Conservation (phyloP, 192 early-diverging fungal species). For the Backusella tarrabulga region DNA sequence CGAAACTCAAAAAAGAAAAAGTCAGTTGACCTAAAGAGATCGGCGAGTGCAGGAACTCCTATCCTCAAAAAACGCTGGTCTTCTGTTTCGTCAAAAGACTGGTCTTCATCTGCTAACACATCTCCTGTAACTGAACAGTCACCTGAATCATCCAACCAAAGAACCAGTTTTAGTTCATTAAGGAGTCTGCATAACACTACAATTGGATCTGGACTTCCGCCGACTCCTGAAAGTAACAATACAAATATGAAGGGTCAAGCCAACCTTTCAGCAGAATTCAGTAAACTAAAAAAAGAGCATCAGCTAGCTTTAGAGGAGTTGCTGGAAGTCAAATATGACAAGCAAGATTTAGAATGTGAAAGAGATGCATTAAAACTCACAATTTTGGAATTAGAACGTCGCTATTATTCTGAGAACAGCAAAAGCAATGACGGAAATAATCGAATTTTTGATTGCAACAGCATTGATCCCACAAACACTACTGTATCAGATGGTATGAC, state of each 20-base stretch:
- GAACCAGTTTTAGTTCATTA: constrained; percentile 3
- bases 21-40: constrained; percentile 6
- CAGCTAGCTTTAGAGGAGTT: constrained; percentile 17
- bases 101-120: not conserved
- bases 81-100: constrained; percentile 11
- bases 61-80: constrained; percentile 15
- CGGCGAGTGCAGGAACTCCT: not conserved
- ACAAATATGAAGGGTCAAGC: not conserved
- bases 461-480: not conserved
- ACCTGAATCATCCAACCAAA: not conserved
- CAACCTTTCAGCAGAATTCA: not conserved
- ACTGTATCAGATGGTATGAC: not conserved
- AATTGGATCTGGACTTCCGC: not conserved
- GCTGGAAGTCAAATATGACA: constrained; percentile 53
- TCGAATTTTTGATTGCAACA: not conserved
- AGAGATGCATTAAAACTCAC: constrained; percentile 54
- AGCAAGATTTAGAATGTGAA: constrained; percentile 44
- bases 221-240: not conserved
- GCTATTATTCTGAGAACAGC: not conserved
- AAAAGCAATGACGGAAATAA: not conserved
- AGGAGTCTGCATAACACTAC: not conserved
- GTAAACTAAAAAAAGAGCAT: not conserved
- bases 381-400: constrained; percentile 21
- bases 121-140: not conserved
- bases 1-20: not conserved